These are phyloP conservation scores for Exsudoporus frostii DNA, from an alignment of 768 basidiomycete genomes.

Conservation along the genomic window DNA sequence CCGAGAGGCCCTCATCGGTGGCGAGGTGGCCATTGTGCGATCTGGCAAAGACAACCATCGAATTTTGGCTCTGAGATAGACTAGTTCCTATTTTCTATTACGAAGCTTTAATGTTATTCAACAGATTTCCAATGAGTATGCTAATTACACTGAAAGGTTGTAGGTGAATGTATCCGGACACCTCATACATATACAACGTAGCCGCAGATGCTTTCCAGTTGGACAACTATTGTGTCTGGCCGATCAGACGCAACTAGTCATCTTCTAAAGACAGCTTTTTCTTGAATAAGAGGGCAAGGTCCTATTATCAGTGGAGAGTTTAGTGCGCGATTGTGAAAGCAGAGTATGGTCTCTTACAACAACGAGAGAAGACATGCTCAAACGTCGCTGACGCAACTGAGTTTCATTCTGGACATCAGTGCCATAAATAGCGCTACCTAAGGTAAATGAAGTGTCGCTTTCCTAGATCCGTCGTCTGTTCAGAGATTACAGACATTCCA, in stretches of 20 bases:
- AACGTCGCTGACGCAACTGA: conserved; percentile 5
- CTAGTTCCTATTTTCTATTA: not conserved
- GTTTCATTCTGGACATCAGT: not conserved
- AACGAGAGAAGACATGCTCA: conserved; percentile 21
- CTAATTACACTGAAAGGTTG: conserved; percentile 8
- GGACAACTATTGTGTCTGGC: not conserved
- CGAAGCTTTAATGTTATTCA: not conserved
- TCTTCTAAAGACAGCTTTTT: conserved; percentile 2
- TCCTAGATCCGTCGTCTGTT: conserved; percentile 11
- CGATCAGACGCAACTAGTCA: not conserved
- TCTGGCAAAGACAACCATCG: conserved; percentile 72
- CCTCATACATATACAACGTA: not conserved
- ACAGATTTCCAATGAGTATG: not conserved
- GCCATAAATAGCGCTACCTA: conserved; percentile 8
- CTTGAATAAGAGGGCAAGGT: conserved; percentile 19
- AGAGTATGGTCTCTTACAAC: conserved; percentile 16
- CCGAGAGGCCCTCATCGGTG: conserved; percentile 53
- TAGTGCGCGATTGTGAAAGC: not conserved
- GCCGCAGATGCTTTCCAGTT: not conserved
- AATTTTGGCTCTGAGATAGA: conserved; percentile 44
- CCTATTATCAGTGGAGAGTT: conserved; percentile 14
- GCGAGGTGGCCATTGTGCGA: conserved; percentile 59
- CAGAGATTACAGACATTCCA: not conserved
- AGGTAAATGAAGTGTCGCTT: not conserved
- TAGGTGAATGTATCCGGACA: not conserved